Evolutionary conservation across 768 basidiomycete genomes (phyloP).

Genomic region (Cantharellus anzutake): DNA sequence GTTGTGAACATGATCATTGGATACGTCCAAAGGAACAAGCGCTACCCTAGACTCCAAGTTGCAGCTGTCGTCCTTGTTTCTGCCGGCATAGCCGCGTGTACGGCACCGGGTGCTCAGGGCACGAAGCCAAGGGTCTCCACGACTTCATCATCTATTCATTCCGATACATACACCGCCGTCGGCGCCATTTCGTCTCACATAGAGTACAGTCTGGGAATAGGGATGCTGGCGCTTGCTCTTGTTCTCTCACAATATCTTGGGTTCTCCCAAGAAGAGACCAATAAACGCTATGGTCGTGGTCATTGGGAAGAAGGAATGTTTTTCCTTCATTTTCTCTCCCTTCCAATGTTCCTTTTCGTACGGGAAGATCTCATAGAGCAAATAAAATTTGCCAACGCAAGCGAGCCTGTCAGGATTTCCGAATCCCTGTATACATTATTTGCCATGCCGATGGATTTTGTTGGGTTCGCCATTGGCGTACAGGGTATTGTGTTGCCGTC

Average conservation of each 20-base stretch:
- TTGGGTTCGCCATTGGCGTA: neutral
- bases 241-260: conserved; percentile 68
- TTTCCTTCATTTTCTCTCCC: conserved; percentile 65
- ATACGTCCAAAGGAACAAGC: conserved; percentile 42
- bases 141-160: neutral
- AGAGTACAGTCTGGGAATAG: conserved; percentile 51
- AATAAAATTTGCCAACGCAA: conserved; percentile 23
- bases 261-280: conserved; percentile 68
- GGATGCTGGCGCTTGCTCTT: conserved; percentile 55
- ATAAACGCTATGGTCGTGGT: conserved; percentile 25
- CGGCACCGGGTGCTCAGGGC: conserved; percentile 32
- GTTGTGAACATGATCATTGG: conserved; percentile 71
- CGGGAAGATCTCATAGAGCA: conserved; percentile 32
- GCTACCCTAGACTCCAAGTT: conserved; percentile 48
- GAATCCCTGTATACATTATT: neutral
- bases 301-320: conserved; percentile 84
- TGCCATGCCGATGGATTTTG: neutral
- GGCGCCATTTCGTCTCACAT: neutral
- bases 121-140: neutral
- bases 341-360: conserved; percentile 57
- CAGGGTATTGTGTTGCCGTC: neutral
- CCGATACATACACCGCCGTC: neutral
- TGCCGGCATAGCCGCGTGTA: conserved; percentile 57
- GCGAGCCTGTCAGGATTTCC: conserved; percentile 6
- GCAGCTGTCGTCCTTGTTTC: conserved; percentile 67